Percentiles rank a stretch among this genome's conserved stretches.
Conservation (phyloP, 2,329 filamentous ascomycete genomes). For the Diaporthe citri region DNA sequence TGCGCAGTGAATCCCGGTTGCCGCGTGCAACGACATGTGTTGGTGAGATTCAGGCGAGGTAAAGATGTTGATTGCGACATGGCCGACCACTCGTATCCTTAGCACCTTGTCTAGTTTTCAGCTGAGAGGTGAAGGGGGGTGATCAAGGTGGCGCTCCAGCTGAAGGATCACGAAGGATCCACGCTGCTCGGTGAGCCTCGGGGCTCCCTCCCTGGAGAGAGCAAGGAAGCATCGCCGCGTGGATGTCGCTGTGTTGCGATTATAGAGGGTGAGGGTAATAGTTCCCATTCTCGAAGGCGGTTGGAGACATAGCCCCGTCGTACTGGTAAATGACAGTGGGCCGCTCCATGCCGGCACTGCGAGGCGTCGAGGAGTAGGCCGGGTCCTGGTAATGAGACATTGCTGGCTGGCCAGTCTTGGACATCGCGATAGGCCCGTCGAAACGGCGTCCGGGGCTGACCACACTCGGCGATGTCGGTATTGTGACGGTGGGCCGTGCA, state of each 20-base stretch:
- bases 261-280: constrained; percentile 37
- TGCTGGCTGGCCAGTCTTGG: constrained; percentile 21
- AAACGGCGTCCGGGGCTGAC: constrained; percentile 12
- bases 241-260: background rate
- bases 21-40: constrained; percentile 27
- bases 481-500: background rate
- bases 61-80: background rate
- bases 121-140: constrained; percentile 21
- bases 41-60: background rate
- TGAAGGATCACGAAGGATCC: constrained; percentile 32
- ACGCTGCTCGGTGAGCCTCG: background rate
- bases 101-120: constrained; percentile 3
- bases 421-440: constrained; percentile 29
- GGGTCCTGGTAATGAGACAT: constrained; percentile 23
- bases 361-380: constrained; percentile 34
- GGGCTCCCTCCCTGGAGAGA: background rate
- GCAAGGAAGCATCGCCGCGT: background rate
- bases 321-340: constrained; percentile 32
- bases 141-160: constrained; percentile 4
- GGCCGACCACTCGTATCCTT: background rate
- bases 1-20: constrained; percentile 16
- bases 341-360: constrained; percentile 36
- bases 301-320: background rate
- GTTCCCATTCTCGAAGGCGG: constrained; percentile 34
- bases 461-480: background rate